phyloP scores from a whole-genome alignment of 2,329 filamentous ascomycete species.

The Fusarium burgessii region DNA sequence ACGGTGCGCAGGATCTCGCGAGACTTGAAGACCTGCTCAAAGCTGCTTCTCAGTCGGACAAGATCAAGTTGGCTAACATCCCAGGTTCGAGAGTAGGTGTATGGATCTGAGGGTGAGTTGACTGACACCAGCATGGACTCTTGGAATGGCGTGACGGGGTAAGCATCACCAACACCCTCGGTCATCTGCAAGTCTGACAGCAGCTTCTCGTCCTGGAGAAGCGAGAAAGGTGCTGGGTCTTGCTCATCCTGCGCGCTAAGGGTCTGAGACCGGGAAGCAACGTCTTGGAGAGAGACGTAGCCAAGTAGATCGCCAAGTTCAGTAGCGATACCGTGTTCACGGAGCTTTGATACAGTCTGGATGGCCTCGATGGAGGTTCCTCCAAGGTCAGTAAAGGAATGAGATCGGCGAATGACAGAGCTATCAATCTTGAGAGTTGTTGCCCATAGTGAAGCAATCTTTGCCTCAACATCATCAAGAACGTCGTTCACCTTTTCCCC shows the following conservation, averaged over 20 bases:
- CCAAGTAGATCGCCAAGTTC: conserved; percentile 10
- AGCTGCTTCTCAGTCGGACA: conserved; percentile 3
- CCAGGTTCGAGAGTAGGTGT: conserved; percentile 37
- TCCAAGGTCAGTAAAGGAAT: conserved; percentile 16
- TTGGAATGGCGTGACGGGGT: conserved; percentile 43
- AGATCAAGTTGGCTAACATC: conserved; percentile 21
- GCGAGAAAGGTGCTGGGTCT: conserved; percentile 25
- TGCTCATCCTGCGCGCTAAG: neutral
- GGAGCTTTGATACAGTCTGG: conserved; percentile 2
- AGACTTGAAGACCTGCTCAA: conserved; percentile 24
- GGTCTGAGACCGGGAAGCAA: neutral
- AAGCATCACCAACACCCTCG: conserved; percentile 29
- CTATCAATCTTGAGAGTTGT: neutral
- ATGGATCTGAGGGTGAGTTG: conserved; percentile 8
- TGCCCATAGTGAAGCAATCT: conserved; percentile 1
- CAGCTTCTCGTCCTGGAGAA: conserved; percentile 7
- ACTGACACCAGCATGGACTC: conserved; percentile 33
- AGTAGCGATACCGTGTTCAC: neutral
- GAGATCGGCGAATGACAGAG: neutral
- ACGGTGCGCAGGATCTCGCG: conserved; percentile 33
- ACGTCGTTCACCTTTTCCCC: neutral
- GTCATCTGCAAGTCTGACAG: neutral
- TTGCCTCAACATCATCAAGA: conserved; percentile 5
- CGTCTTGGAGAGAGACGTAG: neutral
- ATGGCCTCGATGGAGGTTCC: conserved; percentile 27